Evolutionary conservation across 257 asterid genomes (phyloP).

Genomic region (Echites panduratus): DNA sequence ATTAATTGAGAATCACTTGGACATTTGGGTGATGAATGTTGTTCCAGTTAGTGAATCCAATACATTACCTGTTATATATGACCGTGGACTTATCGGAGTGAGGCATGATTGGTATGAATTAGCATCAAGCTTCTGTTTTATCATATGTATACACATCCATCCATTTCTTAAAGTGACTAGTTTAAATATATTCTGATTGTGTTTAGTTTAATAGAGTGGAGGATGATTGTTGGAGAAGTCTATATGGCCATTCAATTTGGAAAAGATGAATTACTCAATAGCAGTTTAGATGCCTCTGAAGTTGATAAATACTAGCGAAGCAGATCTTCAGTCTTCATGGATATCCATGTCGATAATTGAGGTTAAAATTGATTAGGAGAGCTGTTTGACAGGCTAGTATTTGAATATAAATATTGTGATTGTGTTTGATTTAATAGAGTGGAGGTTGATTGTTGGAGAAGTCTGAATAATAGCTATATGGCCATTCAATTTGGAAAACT

Average conservation of each 20-base stretch:
- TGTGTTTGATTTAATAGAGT: background rate
- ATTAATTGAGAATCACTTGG: constrained; percentile 54
- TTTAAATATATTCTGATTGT: background rate
- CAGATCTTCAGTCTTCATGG: too few species aligned
- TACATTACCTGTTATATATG: constrained; percentile 87
- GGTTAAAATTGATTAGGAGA: background rate
- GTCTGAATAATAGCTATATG: background rate
- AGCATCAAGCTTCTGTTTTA: background rate
- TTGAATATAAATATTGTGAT: too few species aligned
- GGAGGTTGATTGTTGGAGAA: background rate
- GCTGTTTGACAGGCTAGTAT: background rate
- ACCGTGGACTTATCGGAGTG: constrained; percentile 92
- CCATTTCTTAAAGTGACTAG: background rate
- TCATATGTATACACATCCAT: background rate
- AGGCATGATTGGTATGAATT: constrained; percentile 81
- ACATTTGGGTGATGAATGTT: constrained; percentile 91
- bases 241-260: background rate
- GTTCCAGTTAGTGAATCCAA: constrained; percentile 91
- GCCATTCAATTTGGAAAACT: background rate
- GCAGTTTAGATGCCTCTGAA: background rate
- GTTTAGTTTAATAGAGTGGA: background rate
- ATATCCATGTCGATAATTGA: too few species aligned
- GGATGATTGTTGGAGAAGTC: background rate
- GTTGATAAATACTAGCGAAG: background rate
- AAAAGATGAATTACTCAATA: background rate